Evolutionary conservation across 1,284 basidiomycete species (phyloP).

Genomic region (Xanthoconium separans): DNA sequence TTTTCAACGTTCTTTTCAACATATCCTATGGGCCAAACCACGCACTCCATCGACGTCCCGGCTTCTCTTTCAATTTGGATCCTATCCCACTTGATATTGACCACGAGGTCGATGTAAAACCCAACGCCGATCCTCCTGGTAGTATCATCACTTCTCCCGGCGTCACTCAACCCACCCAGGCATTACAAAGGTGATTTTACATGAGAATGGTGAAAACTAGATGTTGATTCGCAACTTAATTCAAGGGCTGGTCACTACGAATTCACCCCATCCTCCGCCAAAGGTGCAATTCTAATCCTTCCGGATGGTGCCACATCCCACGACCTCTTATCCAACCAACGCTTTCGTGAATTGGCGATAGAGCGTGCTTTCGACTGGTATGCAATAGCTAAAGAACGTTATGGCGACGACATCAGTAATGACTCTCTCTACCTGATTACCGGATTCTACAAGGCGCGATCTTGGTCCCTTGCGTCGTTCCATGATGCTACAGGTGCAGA

Average conservation of each 20-base stretch:
- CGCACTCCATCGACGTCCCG: neutral
- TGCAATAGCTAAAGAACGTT: neutral
- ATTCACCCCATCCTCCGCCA: neutral
- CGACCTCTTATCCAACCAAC: neutral
- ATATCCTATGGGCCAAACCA: neutral
- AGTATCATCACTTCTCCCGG: neutral
- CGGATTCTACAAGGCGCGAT: neutral
- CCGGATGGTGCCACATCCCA: constrained; percentile 3
- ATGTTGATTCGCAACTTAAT: neutral
- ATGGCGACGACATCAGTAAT: neutral
- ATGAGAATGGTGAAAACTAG: neutral
- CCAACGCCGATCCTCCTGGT: neutral
- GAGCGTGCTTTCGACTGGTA: neutral
- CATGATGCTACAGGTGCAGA: neutral
- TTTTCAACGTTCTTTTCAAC: constrained; percentile 7
- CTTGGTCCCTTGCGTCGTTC: neutral
- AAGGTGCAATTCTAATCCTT: constrained; percentile 12
- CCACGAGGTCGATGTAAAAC: neutral
- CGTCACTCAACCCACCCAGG: neutral
- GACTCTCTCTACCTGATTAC: neutral
- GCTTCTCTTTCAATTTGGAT: neutral
- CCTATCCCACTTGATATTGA: neutral
- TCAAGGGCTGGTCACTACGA: neutral
- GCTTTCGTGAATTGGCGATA: neutral
- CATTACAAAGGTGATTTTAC: neutral